Percentiles rank a stretch among this genome's conserved stretches.
Conservation (phyloP, 108 stramenopile genomes). For the Fistulifera pelliculosa region DNA sequence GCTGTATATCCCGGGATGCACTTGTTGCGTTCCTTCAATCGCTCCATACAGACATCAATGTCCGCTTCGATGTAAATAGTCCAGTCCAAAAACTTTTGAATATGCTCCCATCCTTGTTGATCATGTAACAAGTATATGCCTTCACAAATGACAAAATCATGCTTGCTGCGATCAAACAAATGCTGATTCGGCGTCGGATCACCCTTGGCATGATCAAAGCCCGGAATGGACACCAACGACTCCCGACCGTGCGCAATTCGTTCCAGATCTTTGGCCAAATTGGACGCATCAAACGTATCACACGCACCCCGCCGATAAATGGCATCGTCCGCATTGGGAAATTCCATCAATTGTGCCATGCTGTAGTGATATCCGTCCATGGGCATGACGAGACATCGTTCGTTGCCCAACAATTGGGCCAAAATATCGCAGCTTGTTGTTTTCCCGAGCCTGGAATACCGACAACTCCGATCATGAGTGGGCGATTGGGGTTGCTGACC, state of each 20-base stretch:
- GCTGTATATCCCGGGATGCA: conserved; percentile 48
- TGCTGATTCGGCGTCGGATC: conserved; percentile 34
- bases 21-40: conserved; percentile 39
- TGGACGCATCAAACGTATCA: conserved; percentile 25
- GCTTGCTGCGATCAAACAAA: conserved; percentile 22
- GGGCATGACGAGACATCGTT: conserved; percentile 6
- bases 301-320: conserved; percentile 38
- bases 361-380: conserved; percentile 28
- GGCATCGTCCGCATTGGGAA: conserved; percentile 19
- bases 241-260: conserved; percentile 19
- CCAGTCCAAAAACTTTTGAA: conserved; percentile 25
- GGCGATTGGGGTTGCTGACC: conserved; percentile 2
- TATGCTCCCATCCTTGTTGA: conserved; percentile 28
- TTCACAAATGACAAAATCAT: conserved; percentile 36
- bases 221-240: conserved; percentile 19
- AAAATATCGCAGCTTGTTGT: conserved; percentile 6
- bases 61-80: conserved; percentile 34
- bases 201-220: conserved; percentile 47
- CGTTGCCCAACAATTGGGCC: not conserved
- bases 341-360: conserved; percentile 4
- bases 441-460: conserved; percentile 33
- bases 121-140: conserved; percentile 46
- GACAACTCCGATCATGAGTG: conserved; percentile 25
- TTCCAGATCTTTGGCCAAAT: conserved; percentile 12
- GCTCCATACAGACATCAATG: conserved; percentile 33